Percentiles rank a stretch among this genome's conserved stretches.
Evolutionary conservation across 768 basidiomycete genomes (phyloP).

Genomic region (Suillus plorans): DNA sequence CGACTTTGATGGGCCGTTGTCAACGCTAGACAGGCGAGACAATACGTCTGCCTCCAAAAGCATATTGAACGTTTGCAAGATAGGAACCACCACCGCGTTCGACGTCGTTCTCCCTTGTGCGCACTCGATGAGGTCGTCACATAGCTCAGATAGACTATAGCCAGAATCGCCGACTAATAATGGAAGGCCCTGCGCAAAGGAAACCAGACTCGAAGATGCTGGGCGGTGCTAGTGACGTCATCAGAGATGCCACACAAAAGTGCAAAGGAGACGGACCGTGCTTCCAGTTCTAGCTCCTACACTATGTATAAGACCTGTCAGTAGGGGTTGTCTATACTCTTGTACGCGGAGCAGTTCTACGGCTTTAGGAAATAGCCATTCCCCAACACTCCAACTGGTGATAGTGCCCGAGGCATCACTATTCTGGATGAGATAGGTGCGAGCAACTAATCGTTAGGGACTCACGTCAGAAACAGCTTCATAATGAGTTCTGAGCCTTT

Average conservation of each 20-base stretch:
- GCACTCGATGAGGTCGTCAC: slow-evolving; percentile 56
- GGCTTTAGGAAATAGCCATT: slow-evolving; percentile 73
- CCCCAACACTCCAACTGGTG: slow-evolving; percentile 65
- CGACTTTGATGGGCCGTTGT: slow-evolving; percentile 54
- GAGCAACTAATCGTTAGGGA: neutral
- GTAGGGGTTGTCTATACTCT: slow-evolving; percentile 59
- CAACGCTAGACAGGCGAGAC: slow-evolving; percentile 43
- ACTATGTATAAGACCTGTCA: slow-evolving; percentile 76
- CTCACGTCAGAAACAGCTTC: slow-evolving; percentile 55
- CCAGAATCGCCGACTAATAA: slow-evolving; percentile 27
- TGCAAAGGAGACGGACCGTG: slow-evolving; percentile 54
- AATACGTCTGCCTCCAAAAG: slow-evolving; percentile 71
- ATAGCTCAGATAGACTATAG: slow-evolving; percentile 53
- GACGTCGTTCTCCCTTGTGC: slow-evolving; percentile 52
- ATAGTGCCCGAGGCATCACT: slow-evolving; percentile 35
- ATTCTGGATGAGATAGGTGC: neutral
- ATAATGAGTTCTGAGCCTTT: slow-evolving; percentile 46
- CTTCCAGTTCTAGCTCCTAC: slow-evolving; percentile 83
- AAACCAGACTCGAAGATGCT: slow-evolving; percentile 57
- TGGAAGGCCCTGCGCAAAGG: slow-evolving; percentile 57
- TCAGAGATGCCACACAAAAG: slow-evolving; percentile 14
- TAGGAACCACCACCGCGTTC: slow-evolving; percentile 80
- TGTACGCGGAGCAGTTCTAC: slow-evolving; percentile 63
- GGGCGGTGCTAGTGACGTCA: slow-evolving; percentile 59
- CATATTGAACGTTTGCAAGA: slow-evolving; percentile 71